Conservation (phyloP, 2,329 filamentous ascomycete species). For the Paecilomyces niveus region DNA sequence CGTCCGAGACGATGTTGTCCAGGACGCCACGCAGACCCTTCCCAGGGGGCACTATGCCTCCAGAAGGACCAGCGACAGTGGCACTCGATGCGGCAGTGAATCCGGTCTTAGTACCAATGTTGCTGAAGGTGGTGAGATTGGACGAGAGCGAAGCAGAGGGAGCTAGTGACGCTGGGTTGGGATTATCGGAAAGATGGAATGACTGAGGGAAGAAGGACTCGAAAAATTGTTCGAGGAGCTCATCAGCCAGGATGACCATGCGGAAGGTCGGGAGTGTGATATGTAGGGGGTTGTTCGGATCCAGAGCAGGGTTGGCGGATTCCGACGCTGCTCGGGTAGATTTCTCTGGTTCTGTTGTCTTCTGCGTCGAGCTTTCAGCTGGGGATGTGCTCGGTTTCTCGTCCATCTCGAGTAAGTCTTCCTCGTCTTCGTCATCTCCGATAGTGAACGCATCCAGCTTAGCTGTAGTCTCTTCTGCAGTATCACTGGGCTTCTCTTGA, state of each 20-base stretch:
- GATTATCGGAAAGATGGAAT: constrained; percentile 73
- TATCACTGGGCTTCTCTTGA: constrained; percentile 28
- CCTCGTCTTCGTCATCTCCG: constrained; percentile 61
- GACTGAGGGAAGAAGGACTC: constrained; percentile 91
- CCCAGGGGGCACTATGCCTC: constrained; percentile 55
- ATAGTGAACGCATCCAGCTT: constrained; percentile 62
- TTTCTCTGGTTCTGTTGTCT: constrained; percentile 29
- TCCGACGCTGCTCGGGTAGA: constrained; percentile 61
- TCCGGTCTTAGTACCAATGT: constrained; percentile 49
- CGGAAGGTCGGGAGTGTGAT: constrained; percentile 97
- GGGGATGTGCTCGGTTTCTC: constrained; percentile 22
- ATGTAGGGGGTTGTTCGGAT: constrained; percentile 86
- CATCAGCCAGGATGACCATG: constrained; percentile 96
- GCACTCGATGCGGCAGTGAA: constrained; percentile 28
- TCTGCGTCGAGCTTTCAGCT: constrained; percentile 12
- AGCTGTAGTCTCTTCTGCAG: constrained; percentile 17
- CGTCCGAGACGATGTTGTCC: constrained; percentile 95
- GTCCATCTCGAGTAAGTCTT: constrained; percentile 38
- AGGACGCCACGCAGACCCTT: constrained; percentile 85
- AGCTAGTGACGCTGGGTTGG: constrained; percentile 39
- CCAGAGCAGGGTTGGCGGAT: constrained; percentile 80
- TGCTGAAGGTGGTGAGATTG: constrained; percentile 79
- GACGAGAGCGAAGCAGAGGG: constrained; percentile 49
- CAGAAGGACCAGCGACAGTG: constrained; percentile 43
- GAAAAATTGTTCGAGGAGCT: constrained; percentile 93